Percentiles rank a stretch among this genome's conserved stretches.
Evolutionary conservation across 208 protist species (phyloP).

Genomic region (Trypanosoma theileri): DNA sequence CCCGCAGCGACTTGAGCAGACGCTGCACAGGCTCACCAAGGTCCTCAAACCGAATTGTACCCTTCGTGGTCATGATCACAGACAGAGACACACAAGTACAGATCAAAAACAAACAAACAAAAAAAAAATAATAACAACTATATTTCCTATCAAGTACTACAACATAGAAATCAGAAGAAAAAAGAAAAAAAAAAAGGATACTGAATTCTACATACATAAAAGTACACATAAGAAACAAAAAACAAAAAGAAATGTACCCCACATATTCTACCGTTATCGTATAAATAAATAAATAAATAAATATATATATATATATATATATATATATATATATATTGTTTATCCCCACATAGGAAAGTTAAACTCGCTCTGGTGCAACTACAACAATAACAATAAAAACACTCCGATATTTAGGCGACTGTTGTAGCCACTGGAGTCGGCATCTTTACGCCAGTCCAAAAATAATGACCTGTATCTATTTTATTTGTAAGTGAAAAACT

Average conservation of each 20-base stretch:
- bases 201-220: not conserved
- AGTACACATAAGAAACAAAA: not conserved
- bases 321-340: no score
- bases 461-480: constrained; percentile 81
- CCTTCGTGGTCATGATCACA: constrained; percentile 14
- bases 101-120: no score
- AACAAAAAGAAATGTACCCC: not conserved
- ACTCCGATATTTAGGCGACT: not conserved
- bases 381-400: constrained; percentile 10
- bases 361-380: not conserved
- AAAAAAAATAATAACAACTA: no score
- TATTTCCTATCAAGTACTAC: no score
- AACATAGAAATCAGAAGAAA: not conserved
- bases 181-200: not conserved
- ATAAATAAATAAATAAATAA: constrained; percentile 13
- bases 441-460: constrained; percentile 74
- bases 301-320: no score
- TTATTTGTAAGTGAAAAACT: constrained; percentile 58
- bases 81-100: no score
- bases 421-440: not conserved
- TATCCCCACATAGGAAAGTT: not conserved
- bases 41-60: constrained; percentile 84
- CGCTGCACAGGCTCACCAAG: constrained; percentile 83
- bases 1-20: constrained; percentile 65
- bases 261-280: no score